Base-by-base conservation (phyloP, 2,329 filamentous ascomycete species). In the Ophiocordyceps polyrhachis-furcata region DNA sequence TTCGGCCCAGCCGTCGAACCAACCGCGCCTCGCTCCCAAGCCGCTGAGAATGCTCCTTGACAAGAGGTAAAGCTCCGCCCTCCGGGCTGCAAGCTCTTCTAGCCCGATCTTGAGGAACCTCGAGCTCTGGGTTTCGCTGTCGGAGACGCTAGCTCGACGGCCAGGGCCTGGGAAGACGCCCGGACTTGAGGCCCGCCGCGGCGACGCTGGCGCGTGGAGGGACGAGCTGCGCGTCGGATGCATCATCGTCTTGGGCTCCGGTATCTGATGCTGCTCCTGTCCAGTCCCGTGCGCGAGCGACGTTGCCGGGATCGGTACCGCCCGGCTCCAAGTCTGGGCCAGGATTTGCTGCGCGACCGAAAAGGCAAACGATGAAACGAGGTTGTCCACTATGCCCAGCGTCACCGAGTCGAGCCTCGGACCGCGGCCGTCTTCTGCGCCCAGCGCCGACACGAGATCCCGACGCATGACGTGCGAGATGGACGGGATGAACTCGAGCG, bases 401-500 rank as follows among this genome's bases (percentile, higher is more conserved):
- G 70, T 58, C 1, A 62, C 49, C 2, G 65, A 59, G 1, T 66
- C 58, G 5, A 62, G 44, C 1, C 51, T 48, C 8, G 54, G 50
- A 51, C 20, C 55, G 19, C 63, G 61, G 20, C 62, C 59, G 4
- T 67, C 25, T 28, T 28, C 5, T 28, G 25, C 25, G 25, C 25
- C 58, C 45, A 80, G 66, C 32, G 81, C 77, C n/a, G 72, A 68
- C 42, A 76, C 63, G 2, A 96, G 67, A 55, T 96, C 91, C 45
- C 76, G 73, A 44, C 87, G 76, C 64, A 96, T 78, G 20, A 87
- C 76, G 44, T 83, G 76, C 3, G 85, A 83, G 35, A 85, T 79
- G 37, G 81, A 75, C 1, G 84, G 81, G 35, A 96, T 81, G 53
- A 95, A 96, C 49, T 84, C 80, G 11, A 91, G 71, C 2, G 86